Percentiles rank a stretch among this genome's conserved stretches.
These are phyloP conservation scores for Psilocybe cubensis DNA, from an alignment of 768 basidiomycete genomes.

Conservation along the genomic window DNA sequence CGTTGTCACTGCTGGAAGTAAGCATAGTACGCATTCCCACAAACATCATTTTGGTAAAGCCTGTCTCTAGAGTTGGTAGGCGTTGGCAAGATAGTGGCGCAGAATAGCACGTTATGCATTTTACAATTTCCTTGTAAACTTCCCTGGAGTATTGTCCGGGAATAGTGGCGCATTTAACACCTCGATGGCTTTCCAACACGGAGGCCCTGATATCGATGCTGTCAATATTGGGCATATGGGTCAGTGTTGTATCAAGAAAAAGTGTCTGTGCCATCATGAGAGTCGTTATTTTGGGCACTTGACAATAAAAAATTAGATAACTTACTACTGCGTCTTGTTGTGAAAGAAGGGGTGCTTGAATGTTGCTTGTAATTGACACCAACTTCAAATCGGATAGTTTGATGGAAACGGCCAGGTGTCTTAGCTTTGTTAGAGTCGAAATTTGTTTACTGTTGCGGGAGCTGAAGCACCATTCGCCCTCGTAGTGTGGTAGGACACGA, in stretches of 20 bases:
- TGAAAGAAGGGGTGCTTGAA: too few species aligned
- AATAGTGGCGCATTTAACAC: not conserved
- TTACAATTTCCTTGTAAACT: not conserved
- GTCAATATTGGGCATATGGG: not conserved
- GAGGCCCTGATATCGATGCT: not conserved
- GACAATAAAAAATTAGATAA: not conserved
- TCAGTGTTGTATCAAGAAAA: not conserved
- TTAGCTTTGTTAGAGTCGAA: not conserved
- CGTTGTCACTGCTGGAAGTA: too few species aligned
- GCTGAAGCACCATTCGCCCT: constrained; percentile 9
- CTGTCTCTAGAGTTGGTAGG: not conserved
- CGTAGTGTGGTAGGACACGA: not conserved
- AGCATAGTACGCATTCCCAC: too few species aligned
- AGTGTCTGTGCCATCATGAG: not conserved
- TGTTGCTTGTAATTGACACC: too few species aligned
- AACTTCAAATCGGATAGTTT: too few species aligned
- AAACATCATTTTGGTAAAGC: too few species aligned
- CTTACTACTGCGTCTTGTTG: not conserved
- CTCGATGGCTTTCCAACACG: not conserved
- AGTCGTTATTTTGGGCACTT: not conserved
- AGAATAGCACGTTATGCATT: not conserved
- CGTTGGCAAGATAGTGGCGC: not conserved
- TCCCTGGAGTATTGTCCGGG: not conserved
- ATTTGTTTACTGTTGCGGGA: not conserved
- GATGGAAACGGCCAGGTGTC: not conserved